Evolutionary conservation across 2,329 filamentous ascomycete species (phyloP).

Genomic region (Phialophora macrospora): DNA sequence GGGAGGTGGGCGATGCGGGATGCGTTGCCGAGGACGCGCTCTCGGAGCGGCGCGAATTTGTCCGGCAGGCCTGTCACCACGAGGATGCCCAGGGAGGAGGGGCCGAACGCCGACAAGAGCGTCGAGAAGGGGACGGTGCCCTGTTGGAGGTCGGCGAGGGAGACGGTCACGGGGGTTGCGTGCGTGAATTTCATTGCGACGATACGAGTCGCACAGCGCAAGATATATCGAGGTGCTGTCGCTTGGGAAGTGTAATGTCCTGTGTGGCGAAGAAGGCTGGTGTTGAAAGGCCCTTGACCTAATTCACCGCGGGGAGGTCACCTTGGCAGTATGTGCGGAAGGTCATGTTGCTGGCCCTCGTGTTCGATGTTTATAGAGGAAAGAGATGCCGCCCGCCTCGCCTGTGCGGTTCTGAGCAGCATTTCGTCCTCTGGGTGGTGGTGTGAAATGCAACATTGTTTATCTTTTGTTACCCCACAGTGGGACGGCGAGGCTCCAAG

Average conservation of each 20-base stretch:
- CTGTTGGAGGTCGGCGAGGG: conserved; percentile 33
- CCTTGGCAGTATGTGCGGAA: background rate
- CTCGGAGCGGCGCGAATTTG: conserved; percentile 72
- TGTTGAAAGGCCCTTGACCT: background rate
- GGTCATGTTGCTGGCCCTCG: background rate
- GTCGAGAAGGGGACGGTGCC: conserved; percentile 50
- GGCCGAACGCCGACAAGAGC: conserved; percentile 76
- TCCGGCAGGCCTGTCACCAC: conserved; percentile 84
- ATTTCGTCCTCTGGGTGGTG: background rate
- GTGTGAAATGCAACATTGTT: conserved; percentile 10
- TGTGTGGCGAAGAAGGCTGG: background rate
- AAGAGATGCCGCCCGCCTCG: background rate
- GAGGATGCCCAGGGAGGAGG: conserved; percentile 87
- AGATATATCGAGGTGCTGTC: background rate
- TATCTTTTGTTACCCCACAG: conserved; percentile 16
- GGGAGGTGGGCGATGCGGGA: conserved; percentile 87
- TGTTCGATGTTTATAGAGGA: background rate
- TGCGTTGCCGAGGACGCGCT: conserved; percentile 78
- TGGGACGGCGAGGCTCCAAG: background rate
- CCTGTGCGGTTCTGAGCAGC: background rate
- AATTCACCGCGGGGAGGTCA: background rate
- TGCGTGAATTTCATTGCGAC: conserved; percentile 29
- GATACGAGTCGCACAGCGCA: background rate
- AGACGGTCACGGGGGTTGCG: conserved; percentile 36
- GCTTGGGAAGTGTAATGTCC: background rate